Percentiles rank a stretch among this genome's conserved stretches.
Evolutionary conservation across 176 grass and related monocot species (phyloP).

Genomic region (Saccharum spontaneum): DNA sequence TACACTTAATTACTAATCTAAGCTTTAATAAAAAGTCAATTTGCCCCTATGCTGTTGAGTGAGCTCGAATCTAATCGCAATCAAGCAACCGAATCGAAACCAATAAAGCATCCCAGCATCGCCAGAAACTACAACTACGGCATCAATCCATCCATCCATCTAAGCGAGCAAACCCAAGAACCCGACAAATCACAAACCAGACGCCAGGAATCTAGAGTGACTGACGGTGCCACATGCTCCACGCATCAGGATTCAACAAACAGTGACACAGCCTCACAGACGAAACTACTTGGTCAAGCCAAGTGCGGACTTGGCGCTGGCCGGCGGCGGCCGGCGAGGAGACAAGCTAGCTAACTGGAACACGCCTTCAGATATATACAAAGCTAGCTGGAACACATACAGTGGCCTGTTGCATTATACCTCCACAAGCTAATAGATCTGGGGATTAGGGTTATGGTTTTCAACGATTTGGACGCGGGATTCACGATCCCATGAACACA

Average conservation of each 20-base stretch:
- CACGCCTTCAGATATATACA: too few relatives aligned
- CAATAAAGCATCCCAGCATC: slow-evolving; percentile 7
- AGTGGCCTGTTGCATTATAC: too few relatives aligned
- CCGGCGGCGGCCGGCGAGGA: slow-evolving; percentile 36
- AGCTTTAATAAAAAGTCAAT: not conserved
- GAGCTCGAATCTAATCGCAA: slow-evolving; percentile 1
- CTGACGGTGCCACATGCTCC: not conserved
- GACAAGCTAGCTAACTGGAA: too few relatives aligned
- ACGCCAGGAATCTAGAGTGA: not conserved
- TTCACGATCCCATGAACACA: too few relatives aligned
- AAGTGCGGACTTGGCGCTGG: slow-evolving; percentile 35
- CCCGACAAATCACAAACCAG: not conserved
- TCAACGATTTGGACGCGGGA: too few relatives aligned
- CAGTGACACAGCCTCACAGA: not conserved
- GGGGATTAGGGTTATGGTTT: too few relatives aligned
- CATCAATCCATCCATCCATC: not conserved
- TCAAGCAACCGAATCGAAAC: not conserved
- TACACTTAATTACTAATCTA: too few relatives aligned
- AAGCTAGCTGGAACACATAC: too few relatives aligned
- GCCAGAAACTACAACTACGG: not conserved
- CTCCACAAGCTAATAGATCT: too few relatives aligned
- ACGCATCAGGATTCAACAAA: not conserved
- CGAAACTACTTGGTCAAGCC: not conserved
- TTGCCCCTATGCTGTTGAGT: too few relatives aligned
- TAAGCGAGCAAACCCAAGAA: not conserved